Percentiles rank a stretch among this genome's conserved stretches.
Evolutionary conservation across 164 flowering plant species (phyloP).

Genomic region (Cinnamomum chago): DNA sequence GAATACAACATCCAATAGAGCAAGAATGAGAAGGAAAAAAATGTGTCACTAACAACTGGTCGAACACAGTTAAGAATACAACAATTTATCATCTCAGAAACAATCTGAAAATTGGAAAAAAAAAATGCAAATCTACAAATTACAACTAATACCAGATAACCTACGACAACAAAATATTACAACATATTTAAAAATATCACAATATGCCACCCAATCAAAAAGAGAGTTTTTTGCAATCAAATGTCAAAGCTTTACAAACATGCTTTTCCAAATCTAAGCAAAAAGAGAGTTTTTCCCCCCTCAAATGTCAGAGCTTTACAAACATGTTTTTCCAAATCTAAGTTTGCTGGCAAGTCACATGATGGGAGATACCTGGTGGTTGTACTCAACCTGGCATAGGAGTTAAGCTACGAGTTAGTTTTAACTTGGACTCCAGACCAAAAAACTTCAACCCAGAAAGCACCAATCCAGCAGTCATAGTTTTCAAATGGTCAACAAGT

Average conservation of each 20-base stretch:
- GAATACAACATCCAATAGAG: too few relatives aligned
- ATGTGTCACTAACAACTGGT: too few relatives aligned
- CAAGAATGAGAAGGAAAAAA: too few relatives aligned
- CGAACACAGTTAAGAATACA: too few relatives aligned
- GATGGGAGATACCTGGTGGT: neutral
- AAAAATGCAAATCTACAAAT: too few relatives aligned
- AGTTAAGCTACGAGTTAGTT: slow-evolving; percentile 46
- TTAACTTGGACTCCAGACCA: slow-evolving; percentile 67
- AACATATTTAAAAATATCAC: too few relatives aligned
- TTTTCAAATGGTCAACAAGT: slow-evolving; percentile 72
- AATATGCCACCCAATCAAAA: too few relatives aligned
- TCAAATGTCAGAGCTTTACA: neutral
- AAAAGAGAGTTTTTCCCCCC: too few relatives aligned
- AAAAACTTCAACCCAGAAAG: slow-evolving; percentile 73
- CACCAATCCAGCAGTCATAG: slow-evolving; percentile 72
- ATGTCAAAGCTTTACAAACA: neutral
- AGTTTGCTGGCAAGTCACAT: neutral
- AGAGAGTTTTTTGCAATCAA: neutral
- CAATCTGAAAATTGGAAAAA: too few relatives aligned
- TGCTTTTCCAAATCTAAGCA: neutral
- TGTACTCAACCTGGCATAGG: slow-evolving; percentile 25
- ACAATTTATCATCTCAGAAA: too few relatives aligned
- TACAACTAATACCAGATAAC: too few relatives aligned
- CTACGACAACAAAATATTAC: too few relatives aligned
- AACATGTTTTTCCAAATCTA: neutral